Evolutionary conservation across 352 stramenopile genomes (phyloP).

Genomic region (Pythium coloratum): DNA sequence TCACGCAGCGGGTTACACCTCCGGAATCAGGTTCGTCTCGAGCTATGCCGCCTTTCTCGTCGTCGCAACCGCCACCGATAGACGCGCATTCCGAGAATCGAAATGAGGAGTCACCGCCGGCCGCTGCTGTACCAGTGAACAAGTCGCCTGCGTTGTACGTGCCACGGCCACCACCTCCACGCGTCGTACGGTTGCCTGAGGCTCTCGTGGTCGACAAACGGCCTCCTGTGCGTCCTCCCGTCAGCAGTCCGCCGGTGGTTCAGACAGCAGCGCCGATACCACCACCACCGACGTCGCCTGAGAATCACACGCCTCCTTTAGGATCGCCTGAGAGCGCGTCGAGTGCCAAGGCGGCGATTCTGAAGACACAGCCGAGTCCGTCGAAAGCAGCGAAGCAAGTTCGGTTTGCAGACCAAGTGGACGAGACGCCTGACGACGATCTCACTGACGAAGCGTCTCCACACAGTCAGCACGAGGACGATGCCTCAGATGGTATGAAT

Average conservation of each 20-base stretch:
- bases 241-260: background rate
- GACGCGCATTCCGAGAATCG: background rate
- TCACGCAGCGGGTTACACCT: background rate
- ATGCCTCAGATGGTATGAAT: background rate
- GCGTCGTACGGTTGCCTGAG: background rate
- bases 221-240: background rate
- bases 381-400: conserved; percentile 5
- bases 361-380: conserved; percentile 1
- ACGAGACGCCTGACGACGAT: background rate
- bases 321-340: background rate
- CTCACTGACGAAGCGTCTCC: background rate
- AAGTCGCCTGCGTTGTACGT: background rate
- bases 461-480: background rate
- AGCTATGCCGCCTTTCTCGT: background rate
- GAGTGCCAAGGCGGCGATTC: background rate
- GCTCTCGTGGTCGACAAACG: background rate
- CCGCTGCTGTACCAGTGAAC: background rate
- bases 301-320: background rate
- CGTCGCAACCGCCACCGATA: background rate
- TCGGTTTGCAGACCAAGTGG: conserved; percentile 1
- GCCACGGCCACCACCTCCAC: background rate
- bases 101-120: background rate
- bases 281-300: background rate
- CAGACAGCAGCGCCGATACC: background rate
- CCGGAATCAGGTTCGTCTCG: background rate